Evolutionary conservation across 2,329 filamentous ascomycete genomes (phyloP).

Genomic region (Paraconiothyrium sp.): DNA sequence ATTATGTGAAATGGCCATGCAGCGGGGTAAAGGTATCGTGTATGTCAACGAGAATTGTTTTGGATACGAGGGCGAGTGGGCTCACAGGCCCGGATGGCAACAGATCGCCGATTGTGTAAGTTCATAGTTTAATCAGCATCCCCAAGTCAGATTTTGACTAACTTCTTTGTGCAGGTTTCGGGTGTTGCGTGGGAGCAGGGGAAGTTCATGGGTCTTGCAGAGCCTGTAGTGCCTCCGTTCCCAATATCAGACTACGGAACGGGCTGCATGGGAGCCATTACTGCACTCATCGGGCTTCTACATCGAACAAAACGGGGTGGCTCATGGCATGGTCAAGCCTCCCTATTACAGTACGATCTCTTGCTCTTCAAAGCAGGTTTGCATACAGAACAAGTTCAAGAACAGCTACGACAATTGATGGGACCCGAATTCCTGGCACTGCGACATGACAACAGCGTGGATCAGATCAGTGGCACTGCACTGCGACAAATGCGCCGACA

Average conservation of each 20-base stretch:
- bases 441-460: conserved; percentile 5
- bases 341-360: conserved; percentile 8
- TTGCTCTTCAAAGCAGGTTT: not conserved
- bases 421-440: conserved; percentile 4
- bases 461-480: conserved; percentile 4
- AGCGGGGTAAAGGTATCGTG: conserved; percentile 67
- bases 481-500: conserved; percentile 2
- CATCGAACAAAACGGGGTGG: conserved; percentile 5
- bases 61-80: conserved; percentile 69
- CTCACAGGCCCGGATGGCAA: conserved; percentile 70
- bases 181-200: conserved; percentile 61
- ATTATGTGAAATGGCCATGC: conserved; percentile 60
- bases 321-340: not conserved
- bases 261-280: conserved; percentile 12
- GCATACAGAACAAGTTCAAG: not conserved
- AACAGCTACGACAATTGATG: conserved; percentile 1
- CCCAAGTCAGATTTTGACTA: not conserved
- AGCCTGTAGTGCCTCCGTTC: conserved; percentile 13
- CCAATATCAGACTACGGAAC: conserved; percentile 13
- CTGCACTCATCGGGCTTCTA: not conserved
- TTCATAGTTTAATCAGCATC: not conserved
- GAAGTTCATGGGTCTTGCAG: conserved; percentile 11
- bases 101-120: conserved; percentile 66
- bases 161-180: conserved; percentile 35
- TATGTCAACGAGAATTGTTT: conserved; percentile 76